These are phyloP conservation scores for Stephanodiscus triporus DNA, from an alignment of 108 stramenopile species.

Conservation along the genomic window DNA sequence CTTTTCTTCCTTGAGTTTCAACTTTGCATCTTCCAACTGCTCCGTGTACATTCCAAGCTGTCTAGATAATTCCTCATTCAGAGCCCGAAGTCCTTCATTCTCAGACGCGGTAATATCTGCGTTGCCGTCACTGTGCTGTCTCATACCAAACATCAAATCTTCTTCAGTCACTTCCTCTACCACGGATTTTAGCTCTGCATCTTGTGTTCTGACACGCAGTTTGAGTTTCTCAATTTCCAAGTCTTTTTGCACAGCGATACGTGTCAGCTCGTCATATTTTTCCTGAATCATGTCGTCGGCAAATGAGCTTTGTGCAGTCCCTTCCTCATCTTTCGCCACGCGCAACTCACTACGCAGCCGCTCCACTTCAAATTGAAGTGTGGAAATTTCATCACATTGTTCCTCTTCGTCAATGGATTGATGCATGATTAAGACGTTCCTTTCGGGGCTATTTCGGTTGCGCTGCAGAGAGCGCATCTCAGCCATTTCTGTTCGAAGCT, in stretches of 20 bases:
- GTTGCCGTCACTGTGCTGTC: constrained; percentile 26
- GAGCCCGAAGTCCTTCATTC: constrained; percentile 41
- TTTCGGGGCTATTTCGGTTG: constrained; percentile 1
- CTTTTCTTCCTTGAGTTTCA: constrained; percentile 41
- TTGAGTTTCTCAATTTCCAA: constrained; percentile 49
- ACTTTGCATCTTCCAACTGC: constrained; percentile 27
- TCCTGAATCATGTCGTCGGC: constrained; percentile 19
- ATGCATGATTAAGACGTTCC: background rate
- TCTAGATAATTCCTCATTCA: constrained; percentile 41
- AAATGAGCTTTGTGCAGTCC: constrained; percentile 5
- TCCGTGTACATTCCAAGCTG: constrained; percentile 46
- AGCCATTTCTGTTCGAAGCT: constrained; percentile 21
- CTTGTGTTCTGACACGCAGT: constrained; percentile 27
- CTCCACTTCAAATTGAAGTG: constrained; percentile 51
- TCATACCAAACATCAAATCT: constrained; percentile 47
- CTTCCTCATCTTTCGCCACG: constrained; percentile 14
- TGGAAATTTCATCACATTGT: constrained; percentile 25
- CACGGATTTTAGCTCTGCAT: constrained; percentile 40
- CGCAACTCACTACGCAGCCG: constrained; percentile 44
- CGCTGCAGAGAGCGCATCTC: constrained; percentile 9
- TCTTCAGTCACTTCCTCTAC: constrained; percentile 42
- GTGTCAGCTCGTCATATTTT: constrained; percentile 49
- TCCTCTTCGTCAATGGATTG: constrained; percentile 45
- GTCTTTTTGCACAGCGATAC: constrained; percentile 52
- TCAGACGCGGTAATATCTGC: constrained; percentile 27